Evolutionary conservation across 352 stramenopile genomes (phyloP), one percentile per base, ranked within the genome.

Genomic region (Globisporangium paddicum): DNA sequence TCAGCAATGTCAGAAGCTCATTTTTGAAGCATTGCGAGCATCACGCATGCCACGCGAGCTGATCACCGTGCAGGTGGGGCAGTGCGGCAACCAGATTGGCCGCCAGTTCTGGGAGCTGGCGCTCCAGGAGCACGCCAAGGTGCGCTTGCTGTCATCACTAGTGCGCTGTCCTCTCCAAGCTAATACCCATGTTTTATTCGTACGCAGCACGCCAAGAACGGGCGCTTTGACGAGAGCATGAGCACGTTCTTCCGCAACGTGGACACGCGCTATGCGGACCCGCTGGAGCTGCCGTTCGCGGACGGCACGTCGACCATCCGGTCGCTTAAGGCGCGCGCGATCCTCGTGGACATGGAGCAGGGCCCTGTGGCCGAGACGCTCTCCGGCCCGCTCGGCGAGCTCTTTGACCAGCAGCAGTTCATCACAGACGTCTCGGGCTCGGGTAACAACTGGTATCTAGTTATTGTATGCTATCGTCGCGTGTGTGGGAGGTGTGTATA

Each of bases 21-120:
- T n/a, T n/a, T n/a, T 38, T 38, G 34, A 38, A 38, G 34, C 34
- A 35, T 38, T n/a, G n/a, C n/a, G n/a, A n/a, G n/a, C n/a, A n/a
- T n/a, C n/a, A n/a, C n/a, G n/a, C n/a, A 95, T 96, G 86, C 80
- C 80, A 51, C 79, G 87, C 32, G 87, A 96, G 64, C 62, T 97
- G 30, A 86, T 97, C 60, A 96, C 82, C 35, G 66, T 98, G 47
- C 91, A 98, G 68, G 89, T 98, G 23, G 93, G 93, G 23, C 93
- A 98, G 77, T 97, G 89, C 71, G 93, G 92, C 53, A 98, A 98
- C 76, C 93, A 98, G 75, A 96, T 98, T 60, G 93, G 93, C 3
- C 73, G 82, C 8, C 73, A 89, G 71, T 98, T 98, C 75, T 98
- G 93, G 93, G 73, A 95, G 63, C 68, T 95, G 47, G 85, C 83